Percentiles rank a stretch among this genome's conserved stretches.
phyloP scores from a whole-genome alignment of 129 eudicot species.

The Erigeron canadensis region DNA sequence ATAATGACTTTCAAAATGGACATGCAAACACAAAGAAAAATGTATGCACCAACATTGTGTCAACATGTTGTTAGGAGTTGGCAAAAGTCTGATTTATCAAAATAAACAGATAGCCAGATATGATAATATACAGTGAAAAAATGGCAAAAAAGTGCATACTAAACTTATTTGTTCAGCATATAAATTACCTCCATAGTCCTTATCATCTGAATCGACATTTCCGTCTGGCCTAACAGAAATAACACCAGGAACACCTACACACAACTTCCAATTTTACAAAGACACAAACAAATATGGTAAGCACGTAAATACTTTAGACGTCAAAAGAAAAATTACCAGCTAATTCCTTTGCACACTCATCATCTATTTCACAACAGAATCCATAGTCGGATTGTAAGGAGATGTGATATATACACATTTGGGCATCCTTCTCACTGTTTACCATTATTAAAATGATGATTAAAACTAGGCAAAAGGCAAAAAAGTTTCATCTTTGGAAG shows the following conservation, averaged over 20 bases:
- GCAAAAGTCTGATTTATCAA: background rate
- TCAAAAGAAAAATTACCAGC: constrained; percentile 45
- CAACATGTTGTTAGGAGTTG: background rate
- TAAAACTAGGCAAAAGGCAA: background rate
- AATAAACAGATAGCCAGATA: background rate
- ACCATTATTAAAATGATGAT: constrained; percentile 8
- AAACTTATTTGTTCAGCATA: constrained; percentile 3
- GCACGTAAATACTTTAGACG: background rate
- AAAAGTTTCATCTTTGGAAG: background rate
- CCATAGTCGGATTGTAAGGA: constrained; percentile 68
- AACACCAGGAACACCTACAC: constrained; percentile 82
- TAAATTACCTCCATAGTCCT: constrained; percentile 68
- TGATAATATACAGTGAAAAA: background rate
- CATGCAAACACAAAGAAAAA: background rate
- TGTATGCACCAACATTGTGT: background rate
- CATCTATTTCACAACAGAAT: constrained; percentile 87
- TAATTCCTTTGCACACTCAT: constrained; percentile 62
- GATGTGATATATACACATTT: constrained; percentile 82
- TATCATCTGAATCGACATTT: constrained; percentile 51
- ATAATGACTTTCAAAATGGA: background rate
- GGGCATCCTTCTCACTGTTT: constrained; percentile 84
- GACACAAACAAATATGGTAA: constrained; percentile 3
- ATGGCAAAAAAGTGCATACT: background rate
- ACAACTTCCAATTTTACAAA: constrained; percentile 9
- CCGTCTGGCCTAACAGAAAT: constrained; percentile 61